Evolutionary conservation across 257 asterid genomes (phyloP).

Genomic region (Marsdenia floribunda): DNA sequence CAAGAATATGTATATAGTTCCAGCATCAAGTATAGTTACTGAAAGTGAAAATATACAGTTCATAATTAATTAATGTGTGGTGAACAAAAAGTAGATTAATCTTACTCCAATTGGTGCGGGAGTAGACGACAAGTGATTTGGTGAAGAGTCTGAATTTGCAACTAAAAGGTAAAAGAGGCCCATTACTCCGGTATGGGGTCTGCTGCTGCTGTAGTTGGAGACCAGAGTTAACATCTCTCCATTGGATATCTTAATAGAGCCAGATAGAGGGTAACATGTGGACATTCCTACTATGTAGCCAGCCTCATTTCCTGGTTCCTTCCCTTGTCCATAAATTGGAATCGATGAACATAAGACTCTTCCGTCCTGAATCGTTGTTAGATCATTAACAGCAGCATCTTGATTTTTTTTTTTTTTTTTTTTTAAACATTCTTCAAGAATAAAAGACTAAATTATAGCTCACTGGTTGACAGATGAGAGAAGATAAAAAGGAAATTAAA

Average conservation of each 20-base stretch:
- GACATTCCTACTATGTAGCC: constrained; percentile 92
- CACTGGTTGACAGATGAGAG: too few relatives aligned
- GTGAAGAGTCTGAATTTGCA: constrained; percentile 47
- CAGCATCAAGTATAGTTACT: not conserved
- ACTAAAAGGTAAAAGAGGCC: constrained; percentile 73
- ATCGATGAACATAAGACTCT: constrained; percentile 61
- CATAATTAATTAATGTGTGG: not conserved
- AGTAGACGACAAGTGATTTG: constrained; percentile 16
- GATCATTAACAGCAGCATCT: too few relatives aligned
- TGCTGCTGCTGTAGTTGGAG: constrained; percentile 57
- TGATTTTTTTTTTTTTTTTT: too few relatives aligned
- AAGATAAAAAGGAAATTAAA: not conserved
- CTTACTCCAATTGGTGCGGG: constrained; percentile 39
- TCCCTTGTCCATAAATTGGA: constrained; percentile 68
- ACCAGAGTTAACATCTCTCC: constrained; percentile 63
- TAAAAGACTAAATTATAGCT: too few relatives aligned
- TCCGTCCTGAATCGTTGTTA: constrained; percentile 45
- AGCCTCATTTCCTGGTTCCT: constrained; percentile 73
- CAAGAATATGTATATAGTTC: not conserved
- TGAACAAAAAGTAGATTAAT: not conserved
- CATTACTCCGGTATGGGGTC: constrained; percentile 81
- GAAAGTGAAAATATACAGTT: not conserved
- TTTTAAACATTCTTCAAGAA: too few relatives aligned
- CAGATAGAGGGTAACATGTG: constrained; percentile 76
- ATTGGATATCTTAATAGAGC: constrained; percentile 59